phyloP scores from a whole-genome alignment of 768 basidiomycete genomes.

The Russula sp. region DNA sequence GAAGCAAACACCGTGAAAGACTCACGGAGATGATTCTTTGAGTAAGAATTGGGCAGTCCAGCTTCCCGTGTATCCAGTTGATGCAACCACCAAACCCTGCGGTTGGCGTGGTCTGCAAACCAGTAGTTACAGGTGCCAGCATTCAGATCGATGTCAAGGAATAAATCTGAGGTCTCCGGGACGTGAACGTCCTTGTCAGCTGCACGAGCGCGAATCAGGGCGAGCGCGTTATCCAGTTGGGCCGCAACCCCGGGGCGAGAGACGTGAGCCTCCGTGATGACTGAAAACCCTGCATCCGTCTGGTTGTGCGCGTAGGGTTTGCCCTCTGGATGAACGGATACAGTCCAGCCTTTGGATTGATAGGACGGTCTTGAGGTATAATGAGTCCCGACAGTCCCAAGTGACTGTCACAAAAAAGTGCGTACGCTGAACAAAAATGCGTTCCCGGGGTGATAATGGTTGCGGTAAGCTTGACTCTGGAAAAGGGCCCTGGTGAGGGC shows the following conservation, averaged over 20 bases:
- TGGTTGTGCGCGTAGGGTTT: neutral
- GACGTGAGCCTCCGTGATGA: constrained; percentile 9
- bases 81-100: constrained; percentile 9
- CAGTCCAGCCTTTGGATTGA: neutral
- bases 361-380: neutral
- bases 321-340: constrained; percentile 9
- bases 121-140: neutral
- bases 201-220: neutral
- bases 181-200: neutral
- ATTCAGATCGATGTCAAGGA: constrained; percentile 7
- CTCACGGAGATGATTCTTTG: constrained; percentile 2
- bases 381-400: neutral
- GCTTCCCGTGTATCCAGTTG: neutral
- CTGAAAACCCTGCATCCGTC: neutral
- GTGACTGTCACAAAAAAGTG: neutral
- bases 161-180: neutral
- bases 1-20: neutral
- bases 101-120: constrained; percentile 6
- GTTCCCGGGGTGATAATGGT: neutral
- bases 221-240: neutral
- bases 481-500: neutral
- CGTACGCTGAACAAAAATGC: constrained; percentile 3
- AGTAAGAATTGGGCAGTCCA: neutral
- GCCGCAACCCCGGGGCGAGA: neutral
- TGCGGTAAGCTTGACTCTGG: neutral